Conservation (phyloP, 192 early-diverging fungal genomes). For the Spizellomyces sp. region DNA sequence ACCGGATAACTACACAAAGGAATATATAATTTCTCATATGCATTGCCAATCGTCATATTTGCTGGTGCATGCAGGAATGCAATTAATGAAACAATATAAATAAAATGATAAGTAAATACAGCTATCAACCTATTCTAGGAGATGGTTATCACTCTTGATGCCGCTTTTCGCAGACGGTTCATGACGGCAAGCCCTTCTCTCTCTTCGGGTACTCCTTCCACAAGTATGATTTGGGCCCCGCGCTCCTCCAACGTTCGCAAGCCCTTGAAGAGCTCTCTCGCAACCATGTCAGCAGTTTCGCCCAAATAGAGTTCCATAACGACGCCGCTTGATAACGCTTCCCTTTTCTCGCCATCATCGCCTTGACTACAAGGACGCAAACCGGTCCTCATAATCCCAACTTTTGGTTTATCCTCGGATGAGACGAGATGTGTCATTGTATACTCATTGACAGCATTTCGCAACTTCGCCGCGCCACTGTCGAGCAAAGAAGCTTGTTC, state of each 20-base stretch:
- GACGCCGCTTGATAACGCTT: background rate
- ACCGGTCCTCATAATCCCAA: slow-evolving; percentile 1
- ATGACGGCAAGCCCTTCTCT: slow-evolving; percentile 94
- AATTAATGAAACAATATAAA: too few relatives aligned
- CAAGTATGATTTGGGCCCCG: slow-evolving; percentile 75
- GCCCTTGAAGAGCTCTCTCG: slow-evolving; percentile 76
- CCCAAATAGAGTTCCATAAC: slow-evolving; percentile 59
- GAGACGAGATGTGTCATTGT: background rate
- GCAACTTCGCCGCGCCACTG: background rate
- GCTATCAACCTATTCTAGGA: too few relatives aligned
- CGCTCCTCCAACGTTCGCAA: slow-evolving; percentile 76
- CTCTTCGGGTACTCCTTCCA: slow-evolving; percentile 87
- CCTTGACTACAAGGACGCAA: background rate
- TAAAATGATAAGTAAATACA: too few relatives aligned
- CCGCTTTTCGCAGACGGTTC: slow-evolving; percentile 93
- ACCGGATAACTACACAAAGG: too few relatives aligned
- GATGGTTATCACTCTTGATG: slow-evolving; percentile 33
- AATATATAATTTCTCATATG: too few relatives aligned
- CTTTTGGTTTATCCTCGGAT: background rate
- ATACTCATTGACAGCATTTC: slow-evolving; percentile 15
- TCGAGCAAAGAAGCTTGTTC: background rate
- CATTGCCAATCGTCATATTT: too few relatives aligned
- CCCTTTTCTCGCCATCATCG: slow-evolving; percentile 1
- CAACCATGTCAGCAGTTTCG: slow-evolving; percentile 63
- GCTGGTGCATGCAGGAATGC: too few relatives aligned